phyloP scores from a whole-genome alignment of 345 rosid genomes.

The Populus davidiana region DNA sequence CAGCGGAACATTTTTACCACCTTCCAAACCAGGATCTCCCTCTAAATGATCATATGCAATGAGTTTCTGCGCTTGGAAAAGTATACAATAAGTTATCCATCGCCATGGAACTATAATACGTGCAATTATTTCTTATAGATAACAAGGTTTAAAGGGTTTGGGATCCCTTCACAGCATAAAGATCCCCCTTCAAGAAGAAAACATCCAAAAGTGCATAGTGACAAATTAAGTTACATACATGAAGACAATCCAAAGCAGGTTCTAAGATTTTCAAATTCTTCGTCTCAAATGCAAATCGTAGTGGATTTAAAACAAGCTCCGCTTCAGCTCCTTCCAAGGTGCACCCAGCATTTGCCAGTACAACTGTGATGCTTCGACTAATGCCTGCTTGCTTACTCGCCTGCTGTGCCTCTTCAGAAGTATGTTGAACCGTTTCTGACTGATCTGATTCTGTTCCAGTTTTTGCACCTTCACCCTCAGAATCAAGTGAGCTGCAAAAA shows the following conservation, averaged over 20 bases:
- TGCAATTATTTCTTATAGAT: neutral
- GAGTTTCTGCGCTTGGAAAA: constrained; percentile 62
- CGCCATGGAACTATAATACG: constrained; percentile 4
- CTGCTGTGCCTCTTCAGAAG: constrained; percentile 39
- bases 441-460: constrained; percentile 44
- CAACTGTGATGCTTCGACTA: constrained; percentile 43
- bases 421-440: constrained; percentile 24
- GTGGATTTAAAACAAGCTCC: constrained; percentile 89
- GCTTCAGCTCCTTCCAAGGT: constrained; percentile 76
- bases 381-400: constrained; percentile 33
- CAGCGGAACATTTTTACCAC: constrained; percentile 73
- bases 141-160: constrained; percentile 4
- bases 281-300: constrained; percentile 88
- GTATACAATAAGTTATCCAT: constrained; percentile 20
- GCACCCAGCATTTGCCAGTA: constrained; percentile 76
- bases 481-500: constrained; percentile 51
- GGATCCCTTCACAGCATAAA: neutral
- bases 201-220: constrained; percentile 4
- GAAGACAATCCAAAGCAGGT: constrained; percentile 97
- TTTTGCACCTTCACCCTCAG: constrained; percentile 50
- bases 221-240: constrained; percentile 48
- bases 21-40: constrained; percentile 96
- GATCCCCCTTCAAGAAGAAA: neutral
- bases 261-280: constrained; percentile 82
- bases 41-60: constrained; percentile 94